A percentile compares a stretch with the other conserved stretches of the same genome.
Evolutionary conservation across 768 basidiomycete genomes (phyloP).

Genomic region (Auricularia heimuer): DNA sequence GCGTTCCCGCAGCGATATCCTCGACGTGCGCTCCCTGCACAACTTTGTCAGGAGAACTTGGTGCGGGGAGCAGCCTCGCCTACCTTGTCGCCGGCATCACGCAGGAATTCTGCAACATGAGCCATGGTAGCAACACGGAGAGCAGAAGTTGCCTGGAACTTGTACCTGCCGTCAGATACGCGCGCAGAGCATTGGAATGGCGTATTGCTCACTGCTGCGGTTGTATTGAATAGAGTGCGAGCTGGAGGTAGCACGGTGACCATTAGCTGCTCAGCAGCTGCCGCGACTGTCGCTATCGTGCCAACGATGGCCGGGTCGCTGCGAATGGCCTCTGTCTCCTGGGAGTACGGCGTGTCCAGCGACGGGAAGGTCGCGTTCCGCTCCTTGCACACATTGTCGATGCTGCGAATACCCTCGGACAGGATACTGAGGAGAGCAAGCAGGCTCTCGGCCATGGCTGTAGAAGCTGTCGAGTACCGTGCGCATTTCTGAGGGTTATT

Average conservation of each 20-base stretch:
- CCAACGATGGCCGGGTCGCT: background rate
- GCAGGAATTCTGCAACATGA: slow-evolving; percentile 59
- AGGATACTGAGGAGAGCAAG: background rate
- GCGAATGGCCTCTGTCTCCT: background rate
- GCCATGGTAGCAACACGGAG: slow-evolving; percentile 64
- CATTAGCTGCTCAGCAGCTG: background rate
- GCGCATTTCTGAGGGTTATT: too few relatives aligned
- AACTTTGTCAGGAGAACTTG: slow-evolving; percentile 23
- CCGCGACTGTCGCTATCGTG: background rate
- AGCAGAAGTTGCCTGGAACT: slow-evolving; percentile 31
- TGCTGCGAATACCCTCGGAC: background rate
- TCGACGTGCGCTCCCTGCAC: background rate
- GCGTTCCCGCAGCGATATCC: slow-evolving; percentile 23
- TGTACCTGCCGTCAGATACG: too few relatives aligned
- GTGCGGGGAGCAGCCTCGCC: background rate
- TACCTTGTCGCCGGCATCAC: slow-evolving; percentile 42
- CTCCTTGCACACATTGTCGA: background rate
- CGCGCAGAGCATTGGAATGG: too few relatives aligned
- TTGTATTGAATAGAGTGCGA: background rate
- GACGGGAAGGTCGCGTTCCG: background rate
- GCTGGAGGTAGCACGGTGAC: background rate
- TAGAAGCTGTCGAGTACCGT: background rate
- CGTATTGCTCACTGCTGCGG: too few relatives aligned
- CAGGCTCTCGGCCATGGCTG: background rate
- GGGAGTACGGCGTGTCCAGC: background rate